Conservation (phyloP, 108 stramenopile genomes). For the Cyclostephanos tholiformis region DNA sequence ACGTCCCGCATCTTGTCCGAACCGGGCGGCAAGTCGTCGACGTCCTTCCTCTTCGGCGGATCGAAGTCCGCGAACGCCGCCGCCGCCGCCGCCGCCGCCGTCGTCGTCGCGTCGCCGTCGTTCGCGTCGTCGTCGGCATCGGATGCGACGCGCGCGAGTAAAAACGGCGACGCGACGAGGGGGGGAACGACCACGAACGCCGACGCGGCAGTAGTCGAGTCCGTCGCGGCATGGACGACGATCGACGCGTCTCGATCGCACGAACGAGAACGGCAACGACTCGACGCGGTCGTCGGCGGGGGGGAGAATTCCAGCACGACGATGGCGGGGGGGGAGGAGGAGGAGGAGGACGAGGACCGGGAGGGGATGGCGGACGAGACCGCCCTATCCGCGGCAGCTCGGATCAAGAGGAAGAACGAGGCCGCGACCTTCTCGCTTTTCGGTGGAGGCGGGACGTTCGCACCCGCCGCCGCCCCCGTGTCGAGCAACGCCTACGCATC, state of each 20-base stretch:
- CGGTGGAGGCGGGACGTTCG: conserved; percentile 1
- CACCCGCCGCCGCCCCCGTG: neutral
- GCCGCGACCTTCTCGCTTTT: conserved; percentile 1
- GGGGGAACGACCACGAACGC: neutral
- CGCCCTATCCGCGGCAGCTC: conserved; percentile 12
- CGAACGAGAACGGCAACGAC: neutral
- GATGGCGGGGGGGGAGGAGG: conserved; percentile 7
- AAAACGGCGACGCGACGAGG: neutral
- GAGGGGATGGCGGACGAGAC: too few species aligned
- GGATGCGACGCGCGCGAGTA: too few species aligned
- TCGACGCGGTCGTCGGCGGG: neutral
- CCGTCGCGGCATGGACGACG: neutral
- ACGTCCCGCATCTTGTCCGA: conserved; percentile 65
- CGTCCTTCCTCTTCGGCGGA: conserved; percentile 41
- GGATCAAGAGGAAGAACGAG: conserved; percentile 30
- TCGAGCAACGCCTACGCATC: conserved; percentile 73
- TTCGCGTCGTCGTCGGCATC: too few species aligned
- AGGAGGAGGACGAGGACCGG: neutral
- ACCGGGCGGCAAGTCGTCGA: conserved; percentile 64
- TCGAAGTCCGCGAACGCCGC: neutral
- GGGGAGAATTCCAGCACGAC: too few species aligned
- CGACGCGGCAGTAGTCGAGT: too few species aligned
- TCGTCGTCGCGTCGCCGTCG: too few species aligned
- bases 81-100: neutral
- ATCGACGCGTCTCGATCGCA: neutral